Conservation (phyloP, 73 alveolate genomes). For the Symbiodinium natans region DNA sequence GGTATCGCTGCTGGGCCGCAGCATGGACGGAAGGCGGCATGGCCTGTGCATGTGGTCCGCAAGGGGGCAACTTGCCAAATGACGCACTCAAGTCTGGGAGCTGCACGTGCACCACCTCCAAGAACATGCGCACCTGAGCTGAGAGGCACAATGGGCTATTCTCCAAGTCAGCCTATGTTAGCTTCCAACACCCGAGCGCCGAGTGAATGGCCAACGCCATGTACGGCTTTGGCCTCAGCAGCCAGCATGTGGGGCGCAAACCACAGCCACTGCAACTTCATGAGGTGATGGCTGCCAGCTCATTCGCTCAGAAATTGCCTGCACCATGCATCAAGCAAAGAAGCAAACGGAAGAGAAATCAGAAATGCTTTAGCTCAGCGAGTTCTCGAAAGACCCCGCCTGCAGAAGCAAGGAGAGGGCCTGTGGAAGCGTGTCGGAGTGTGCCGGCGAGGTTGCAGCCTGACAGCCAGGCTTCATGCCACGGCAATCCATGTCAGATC, state of each 20-base stretch:
- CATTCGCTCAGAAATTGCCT: slow-evolving; percentile 52
- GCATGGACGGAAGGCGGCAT: slow-evolving; percentile 37
- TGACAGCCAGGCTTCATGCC: too few species aligned
- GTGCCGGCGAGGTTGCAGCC: too few species aligned
- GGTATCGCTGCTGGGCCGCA: slow-evolving; percentile 42
- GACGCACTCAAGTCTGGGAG: neutral
- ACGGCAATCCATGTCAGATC: too few species aligned
- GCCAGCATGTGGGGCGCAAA: neutral
- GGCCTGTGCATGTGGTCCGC: neutral
- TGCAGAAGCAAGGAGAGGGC: neutral
- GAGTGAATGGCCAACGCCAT: slow-evolving; percentile 38
- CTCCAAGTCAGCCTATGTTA: too few species aligned
- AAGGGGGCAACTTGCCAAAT: too few species aligned
- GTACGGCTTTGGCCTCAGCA: slow-evolving; percentile 28
- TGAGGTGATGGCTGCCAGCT: slow-evolving; percentile 29
- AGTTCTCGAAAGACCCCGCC: neutral
- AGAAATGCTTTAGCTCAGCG: neutral
- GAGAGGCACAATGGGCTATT: neutral
- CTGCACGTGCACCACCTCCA: slow-evolving; percentile 41
- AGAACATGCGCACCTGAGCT: slow-evolving; percentile 62
- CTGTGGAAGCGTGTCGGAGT: neutral
- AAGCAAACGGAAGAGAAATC: neutral
- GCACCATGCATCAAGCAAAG: neutral
- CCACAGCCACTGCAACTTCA: neutral
- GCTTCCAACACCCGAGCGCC: too few species aligned